These are phyloP conservation scores for Thozetella sp. DNA, from an alignment of 495 filamentous ascomycete genomes.

Conservation along the genomic window DNA sequence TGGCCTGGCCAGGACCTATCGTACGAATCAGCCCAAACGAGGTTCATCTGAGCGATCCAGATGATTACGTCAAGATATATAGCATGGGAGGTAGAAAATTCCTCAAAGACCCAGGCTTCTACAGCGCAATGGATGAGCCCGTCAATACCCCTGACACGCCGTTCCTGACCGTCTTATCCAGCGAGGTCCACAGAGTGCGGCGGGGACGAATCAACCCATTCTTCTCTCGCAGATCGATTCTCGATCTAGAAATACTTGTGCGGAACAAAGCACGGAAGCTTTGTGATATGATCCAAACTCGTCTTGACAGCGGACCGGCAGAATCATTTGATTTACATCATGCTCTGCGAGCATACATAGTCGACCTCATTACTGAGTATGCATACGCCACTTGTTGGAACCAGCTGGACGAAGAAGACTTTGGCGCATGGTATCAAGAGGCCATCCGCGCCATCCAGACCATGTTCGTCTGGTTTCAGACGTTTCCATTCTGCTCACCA, in stretches of 20 bases:
- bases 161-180: conserved; percentile 23
- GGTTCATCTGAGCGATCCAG: conserved; percentile 39
- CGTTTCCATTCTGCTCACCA: conserved; percentile 13
- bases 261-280: conserved; percentile 14
- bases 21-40: conserved; percentile 39
- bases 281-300: conserved; percentile 11
- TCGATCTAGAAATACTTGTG: conserved; percentile 30
- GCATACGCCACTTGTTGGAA: conserved; percentile 32
- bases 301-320: no score
- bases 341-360: conserved; percentile 30
- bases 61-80: conserved; percentile 39
- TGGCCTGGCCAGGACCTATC: no score
- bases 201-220: conserved; percentile 37
- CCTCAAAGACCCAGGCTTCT: conserved; percentile 24
- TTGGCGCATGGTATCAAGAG: conserved; percentile 18
- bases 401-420: conserved; percentile 6
- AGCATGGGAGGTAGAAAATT: conserved; percentile 24
- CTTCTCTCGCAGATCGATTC: conserved; percentile 37
- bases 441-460: conserved; percentile 17
- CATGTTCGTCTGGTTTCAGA: conserved; percentile 14
- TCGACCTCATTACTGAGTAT: conserved; percentile 47
- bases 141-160: conserved; percentile 5
- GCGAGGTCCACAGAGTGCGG: conserved; percentile 31
- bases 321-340: conserved; percentile 26
- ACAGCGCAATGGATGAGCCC: conserved; percentile 7